Base-by-base conservation (phyloP, 202 grass and related monocot species). In the Dendrocalamus latiflorus region DNA sequence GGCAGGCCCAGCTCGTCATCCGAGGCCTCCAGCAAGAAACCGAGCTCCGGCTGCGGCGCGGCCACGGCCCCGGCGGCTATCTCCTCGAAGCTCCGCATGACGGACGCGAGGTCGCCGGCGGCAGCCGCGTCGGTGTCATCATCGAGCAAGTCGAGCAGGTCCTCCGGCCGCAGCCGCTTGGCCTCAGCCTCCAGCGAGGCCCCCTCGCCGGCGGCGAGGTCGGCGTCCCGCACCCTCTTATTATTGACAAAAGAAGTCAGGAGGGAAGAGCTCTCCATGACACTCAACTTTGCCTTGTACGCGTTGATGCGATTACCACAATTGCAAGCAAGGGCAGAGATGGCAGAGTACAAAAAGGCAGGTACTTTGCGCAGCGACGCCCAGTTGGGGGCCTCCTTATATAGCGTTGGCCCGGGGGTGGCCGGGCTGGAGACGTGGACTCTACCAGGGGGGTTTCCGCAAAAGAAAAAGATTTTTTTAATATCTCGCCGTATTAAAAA, bases 1-100 rank as follows among this genome's bases (percentile, higher is more conserved):
- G 96, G 96, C 25, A 99, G 77, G 0, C 96, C 96, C 5, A 99
- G 89, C 89, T 99, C 96, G 69, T 99, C 96, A 69, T 99, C 96
- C 9, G 96, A 94, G 20, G 96, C 96, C 80, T 90, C 96, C 15
- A 99, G 86, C 14, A 99, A 87, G 84, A 92, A 99, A 0, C 91
- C 96, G 0, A 99, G 89, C 77, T 99, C 93, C 5, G 88, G 85
- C 43, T 79, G 90, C 18, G 81, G 47, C 13, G 21, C 20, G 1
- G 22, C 44, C 2, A 17, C 16, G 7, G 57, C 64, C 22, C 75
- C 87, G 17, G 80, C 75, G 22, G 43, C 57, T 58, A 99, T 93
- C 81, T 99, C 96, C 74, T 99, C 93, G 0, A 99, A 77, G 83
- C 89, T 99, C 44, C 90, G 86, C 93, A 99, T 99, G 39, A 99